Evolutionary conservation across 176 grass and related monocot species (phyloP).

Genomic region (Eleusine coracana): DNA sequence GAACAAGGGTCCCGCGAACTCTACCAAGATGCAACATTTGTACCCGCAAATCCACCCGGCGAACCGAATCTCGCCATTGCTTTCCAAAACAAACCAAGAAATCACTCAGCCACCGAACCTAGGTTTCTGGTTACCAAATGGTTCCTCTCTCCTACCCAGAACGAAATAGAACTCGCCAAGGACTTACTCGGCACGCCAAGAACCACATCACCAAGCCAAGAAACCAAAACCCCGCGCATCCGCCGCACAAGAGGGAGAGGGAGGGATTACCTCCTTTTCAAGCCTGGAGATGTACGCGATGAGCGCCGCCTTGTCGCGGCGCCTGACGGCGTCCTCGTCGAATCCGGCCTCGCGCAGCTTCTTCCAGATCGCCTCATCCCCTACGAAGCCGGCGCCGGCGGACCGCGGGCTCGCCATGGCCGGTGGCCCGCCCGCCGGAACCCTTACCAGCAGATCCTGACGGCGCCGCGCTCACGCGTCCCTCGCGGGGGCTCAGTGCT

Average conservation of each 20-base stretch:
- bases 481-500: slow-evolving; percentile 36
- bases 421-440: slow-evolving; percentile 44
- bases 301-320: slow-evolving; percentile 73
- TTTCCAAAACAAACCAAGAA: slow-evolving; percentile 14
- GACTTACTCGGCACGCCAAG: slow-evolving; percentile 7
- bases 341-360: slow-evolving; percentile 76
- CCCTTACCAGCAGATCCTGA: slow-evolving; percentile 60
- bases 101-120: not conserved
- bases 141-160: not conserved
- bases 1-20: not conserved
- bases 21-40: not conserved
- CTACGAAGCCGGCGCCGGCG: slow-evolving; percentile 13
- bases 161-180: not conserved
- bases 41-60: not conserved
- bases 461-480: slow-evolving; percentile 10
- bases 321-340: slow-evolving; percentile 79
- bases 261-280: slow-evolving; percentile 66
- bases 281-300: slow-evolving; percentile 74
- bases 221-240: slow-evolving; percentile 6
- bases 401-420: slow-evolving; percentile 75
- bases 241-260: not conserved
- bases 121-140: not conserved
- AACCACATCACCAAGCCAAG: slow-evolving; percentile 6
- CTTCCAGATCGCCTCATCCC: slow-evolving; percentile 87
- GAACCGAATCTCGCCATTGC: not conserved